Conservation (phyloP, 768 basidiomycete genomes). For the Amanita jacksonii region DNA sequence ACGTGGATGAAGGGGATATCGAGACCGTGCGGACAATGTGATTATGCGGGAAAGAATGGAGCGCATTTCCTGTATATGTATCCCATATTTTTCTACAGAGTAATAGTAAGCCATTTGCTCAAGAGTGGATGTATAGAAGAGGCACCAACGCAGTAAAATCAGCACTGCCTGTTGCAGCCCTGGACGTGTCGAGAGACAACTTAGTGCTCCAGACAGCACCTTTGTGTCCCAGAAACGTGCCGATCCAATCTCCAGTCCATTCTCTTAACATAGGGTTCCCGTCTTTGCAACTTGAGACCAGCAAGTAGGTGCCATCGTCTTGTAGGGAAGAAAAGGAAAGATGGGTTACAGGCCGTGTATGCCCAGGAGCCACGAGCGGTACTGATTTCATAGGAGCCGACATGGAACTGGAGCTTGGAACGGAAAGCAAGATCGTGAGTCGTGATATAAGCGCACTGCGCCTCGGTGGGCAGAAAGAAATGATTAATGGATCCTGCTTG, state of each 20-base stretch:
- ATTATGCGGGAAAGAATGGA: constrained; percentile 96
- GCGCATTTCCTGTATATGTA: constrained; percentile 74
- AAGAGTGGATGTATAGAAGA: constrained; percentile 6
- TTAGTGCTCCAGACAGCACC: constrained; percentile 98
- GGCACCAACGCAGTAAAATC: constrained; percentile 89
- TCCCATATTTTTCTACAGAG: constrained; percentile 85
- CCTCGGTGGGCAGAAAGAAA: constrained; percentile 26
- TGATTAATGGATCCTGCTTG: constrained; percentile 9
- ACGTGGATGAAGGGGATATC: constrained; percentile 57
- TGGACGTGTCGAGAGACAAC: constrained; percentile 74
- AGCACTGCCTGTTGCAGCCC: constrained; percentile 88
- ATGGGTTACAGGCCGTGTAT: constrained; percentile 85
- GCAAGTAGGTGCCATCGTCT: constrained; percentile 77
- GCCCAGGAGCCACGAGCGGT: constrained; percentile 78
- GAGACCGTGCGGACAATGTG: constrained; percentile 98
- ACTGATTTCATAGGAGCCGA: constrained; percentile 55
- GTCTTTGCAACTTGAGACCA: constrained; percentile 98
- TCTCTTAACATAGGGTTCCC: constrained; percentile 95
- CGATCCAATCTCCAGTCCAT: constrained; percentile 99
- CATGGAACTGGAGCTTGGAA: constrained; percentile 36
- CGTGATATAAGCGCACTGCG: constrained; percentile 45
- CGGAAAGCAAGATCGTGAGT: constrained; percentile 27
- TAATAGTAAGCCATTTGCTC: constrained; percentile 8
- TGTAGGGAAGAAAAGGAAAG: constrained; percentile 86
- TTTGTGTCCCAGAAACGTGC: constrained; percentile 82